Base-by-base conservation (phyloP, 1,284 basidiomycete genomes). In the Ustilago xerochloae region DNA sequence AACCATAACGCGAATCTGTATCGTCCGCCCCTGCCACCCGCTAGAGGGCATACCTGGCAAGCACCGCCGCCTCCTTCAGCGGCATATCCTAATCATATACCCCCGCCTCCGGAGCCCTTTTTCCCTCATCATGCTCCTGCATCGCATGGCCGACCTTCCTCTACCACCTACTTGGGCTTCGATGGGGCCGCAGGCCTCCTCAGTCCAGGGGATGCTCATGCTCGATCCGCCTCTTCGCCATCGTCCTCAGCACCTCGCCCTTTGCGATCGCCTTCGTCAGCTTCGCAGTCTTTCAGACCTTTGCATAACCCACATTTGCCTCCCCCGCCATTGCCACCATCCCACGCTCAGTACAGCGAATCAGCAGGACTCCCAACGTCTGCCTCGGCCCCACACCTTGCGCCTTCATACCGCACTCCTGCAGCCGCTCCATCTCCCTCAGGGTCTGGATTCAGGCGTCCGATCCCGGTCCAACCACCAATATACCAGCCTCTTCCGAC, bases 161-260 rank as follows among this genome's bases (percentile, higher is more conserved):
- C 66, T 12, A 66, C 66, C 0, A 69, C 66, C n/a, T 75, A 75
- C 26, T 58, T 75, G 8, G 66, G 59, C 43, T 75, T 75, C 32
- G 72, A 75, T 33, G 72, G 72, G 16, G 66, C 72, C 12, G 46
- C 55, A 15, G 72, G 66, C 13, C 60, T 75, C 2, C 57, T 75
- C 8, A 70, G 66, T 32, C 66, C 66, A 26, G 66, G 63, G 2
- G 57, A 75, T n/a, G 36, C 63, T 9, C 63, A 62, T 20, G n/a
- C 54, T 10, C 59, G 67, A 15, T 53, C 56, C 2, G 50, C 36
- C 10, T 29, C 60, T 8, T 66, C 66, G 15, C 51, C 65, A 0
- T 52, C 58, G 7, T 35, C 45, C 26, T 50, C 51, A 13, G 26
- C 50, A 9, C 30, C 33, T 18, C 52, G 46, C 41, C 52, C 41